phyloP scores from a whole-genome alignment of 306 rosid genomes.

The Delonix regia region DNA sequence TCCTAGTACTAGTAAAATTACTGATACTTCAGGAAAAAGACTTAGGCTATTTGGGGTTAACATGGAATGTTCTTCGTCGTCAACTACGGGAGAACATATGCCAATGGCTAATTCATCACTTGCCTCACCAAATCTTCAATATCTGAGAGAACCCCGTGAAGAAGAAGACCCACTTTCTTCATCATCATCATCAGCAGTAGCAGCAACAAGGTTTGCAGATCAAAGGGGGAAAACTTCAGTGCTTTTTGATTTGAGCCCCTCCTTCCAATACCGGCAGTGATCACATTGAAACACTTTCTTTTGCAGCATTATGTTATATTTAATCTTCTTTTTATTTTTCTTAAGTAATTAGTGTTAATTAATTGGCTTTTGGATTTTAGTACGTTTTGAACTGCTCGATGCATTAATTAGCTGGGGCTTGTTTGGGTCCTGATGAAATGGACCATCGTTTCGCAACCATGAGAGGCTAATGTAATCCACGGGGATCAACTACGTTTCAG shows the following conservation, averaged over 20 bases:
- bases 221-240: conserved; percentile 51
- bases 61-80: conserved; percentile 65
- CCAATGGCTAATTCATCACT: conserved; percentile 28
- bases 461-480: conserved; percentile 21
- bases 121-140: conserved; percentile 26
- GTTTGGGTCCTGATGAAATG: conserved; percentile 38
- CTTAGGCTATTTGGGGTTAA: conserved; percentile 84
- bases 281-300: conserved; percentile 18
- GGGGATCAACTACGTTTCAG: not conserved
- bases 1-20: not conserved
- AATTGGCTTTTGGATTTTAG: conserved; percentile 29
- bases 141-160: conserved; percentile 39
- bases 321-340: not conserved
- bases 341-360: conserved; percentile 27
- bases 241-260: conserved; percentile 63
- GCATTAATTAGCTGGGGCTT: conserved; percentile 33
- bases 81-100: not conserved
- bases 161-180: conserved; percentile 30
- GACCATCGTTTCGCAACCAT: conserved; percentile 6
- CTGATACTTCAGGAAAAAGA: conserved; percentile 36
- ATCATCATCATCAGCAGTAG: too few species aligned
- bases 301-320: conserved; percentile 31
- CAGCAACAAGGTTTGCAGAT: conserved; percentile 44
- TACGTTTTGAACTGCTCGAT: conserved; percentile 30
- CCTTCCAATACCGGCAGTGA: conserved; percentile 40